These are phyloP conservation scores for Colletotrichum neosansevieriae DNA, from an alignment of 2,329 filamentous ascomycete species.

Conservation along the genomic window DNA sequence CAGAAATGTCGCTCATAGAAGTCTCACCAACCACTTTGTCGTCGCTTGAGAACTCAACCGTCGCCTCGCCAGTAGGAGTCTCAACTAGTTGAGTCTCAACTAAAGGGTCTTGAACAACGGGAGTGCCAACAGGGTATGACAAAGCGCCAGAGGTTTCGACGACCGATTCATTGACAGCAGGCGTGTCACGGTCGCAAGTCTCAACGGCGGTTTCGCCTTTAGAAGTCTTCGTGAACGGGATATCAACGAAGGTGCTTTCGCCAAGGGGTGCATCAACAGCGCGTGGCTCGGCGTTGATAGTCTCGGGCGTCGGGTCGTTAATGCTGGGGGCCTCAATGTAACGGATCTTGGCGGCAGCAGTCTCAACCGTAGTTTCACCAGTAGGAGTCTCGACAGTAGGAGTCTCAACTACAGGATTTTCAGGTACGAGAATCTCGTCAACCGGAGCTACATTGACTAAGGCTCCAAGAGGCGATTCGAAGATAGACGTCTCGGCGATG, in stretches of 20 bases:
- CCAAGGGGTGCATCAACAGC: background rate
- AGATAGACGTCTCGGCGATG: slow-evolving; percentile 3
- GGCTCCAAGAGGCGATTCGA: background rate
- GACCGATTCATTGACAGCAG: background rate
- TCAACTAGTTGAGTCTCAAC: slow-evolving; percentile 1
- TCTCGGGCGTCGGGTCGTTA: no score
- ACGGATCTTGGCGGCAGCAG: background rate
- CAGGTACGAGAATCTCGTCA: no score
- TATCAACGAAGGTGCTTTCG: background rate
- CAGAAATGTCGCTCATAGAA: background rate
- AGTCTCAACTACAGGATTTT: background rate
- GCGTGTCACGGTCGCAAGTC: background rate
- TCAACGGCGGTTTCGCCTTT: background rate
- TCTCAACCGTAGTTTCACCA: background rate
- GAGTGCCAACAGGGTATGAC: background rate
- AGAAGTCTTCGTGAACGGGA: slow-evolving; percentile 3
- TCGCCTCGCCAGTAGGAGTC: background rate
- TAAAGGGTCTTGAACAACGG: background rate
- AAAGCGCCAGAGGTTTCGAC: slow-evolving; percentile 5
- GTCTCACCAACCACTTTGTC: background rate
- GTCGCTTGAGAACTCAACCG: background rate
- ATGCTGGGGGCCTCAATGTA: no score
- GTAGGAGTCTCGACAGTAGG: slow-evolving; percentile 4
- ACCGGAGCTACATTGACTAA: background rate
- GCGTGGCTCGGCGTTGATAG: no score